Percentiles rank a stretch among this genome's conserved stretches.
Conservation (phyloP, 306 rosid genomes). For the Vigna reflexopilosa region DNA sequence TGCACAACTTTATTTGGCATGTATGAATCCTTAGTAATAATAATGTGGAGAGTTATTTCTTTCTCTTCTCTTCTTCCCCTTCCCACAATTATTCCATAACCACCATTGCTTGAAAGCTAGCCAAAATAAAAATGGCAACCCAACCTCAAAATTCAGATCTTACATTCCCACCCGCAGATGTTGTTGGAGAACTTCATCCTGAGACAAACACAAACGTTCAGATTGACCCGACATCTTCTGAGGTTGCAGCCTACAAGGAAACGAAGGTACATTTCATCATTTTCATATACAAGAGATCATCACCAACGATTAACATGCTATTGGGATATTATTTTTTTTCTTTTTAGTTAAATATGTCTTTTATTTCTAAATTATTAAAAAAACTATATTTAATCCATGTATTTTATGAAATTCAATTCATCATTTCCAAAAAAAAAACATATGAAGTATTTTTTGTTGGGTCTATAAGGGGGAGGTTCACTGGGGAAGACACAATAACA, state of each 20-base stretch:
- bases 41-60: slow-evolving; percentile 5
- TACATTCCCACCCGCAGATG: slow-evolving; percentile 56
- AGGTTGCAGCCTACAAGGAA: slow-evolving; percentile 59
- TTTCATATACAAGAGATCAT: neutral
- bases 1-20: neutral
- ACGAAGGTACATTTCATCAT: slow-evolving; percentile 46
- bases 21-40: slow-evolving; percentile 22
- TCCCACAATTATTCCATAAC: slow-evolving; percentile 22
- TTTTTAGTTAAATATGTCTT: no score
- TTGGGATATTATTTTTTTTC: no score
- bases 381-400: no score
- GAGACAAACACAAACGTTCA: slow-evolving; percentile 43
- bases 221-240: slow-evolving; percentile 57
- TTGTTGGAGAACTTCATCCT: slow-evolving; percentile 51
- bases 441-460: no score
- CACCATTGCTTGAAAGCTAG: slow-evolving; percentile 31
- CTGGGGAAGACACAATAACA: no score
- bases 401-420: no score
- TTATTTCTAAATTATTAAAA: no score
- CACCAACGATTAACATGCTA: no score
- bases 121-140: slow-evolving; percentile 53
- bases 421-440: no score
- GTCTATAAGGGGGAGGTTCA: no score
- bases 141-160: slow-evolving; percentile 45
- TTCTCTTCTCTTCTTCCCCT: slow-evolving; percentile 7